phyloP scores from a whole-genome alignment of 176 grass and related monocot genomes.

The Phoenix roebelenii region DNA sequence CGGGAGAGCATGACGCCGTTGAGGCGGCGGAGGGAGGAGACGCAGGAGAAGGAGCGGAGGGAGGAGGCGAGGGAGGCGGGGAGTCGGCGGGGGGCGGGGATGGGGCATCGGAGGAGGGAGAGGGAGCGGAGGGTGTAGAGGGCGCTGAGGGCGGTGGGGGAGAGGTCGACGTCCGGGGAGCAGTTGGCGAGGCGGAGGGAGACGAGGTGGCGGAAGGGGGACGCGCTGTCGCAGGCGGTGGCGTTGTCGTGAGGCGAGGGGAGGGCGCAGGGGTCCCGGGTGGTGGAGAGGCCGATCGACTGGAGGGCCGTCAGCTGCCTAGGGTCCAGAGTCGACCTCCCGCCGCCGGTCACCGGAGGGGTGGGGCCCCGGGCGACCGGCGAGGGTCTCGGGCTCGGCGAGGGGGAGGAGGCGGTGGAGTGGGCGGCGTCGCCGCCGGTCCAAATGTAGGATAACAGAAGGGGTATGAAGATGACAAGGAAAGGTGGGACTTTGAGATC shows the following conservation, averaged over 20 bases:
- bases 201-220: constrained; percentile 59
- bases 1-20: constrained; percentile 63
- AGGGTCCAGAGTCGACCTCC: constrained; percentile 47
- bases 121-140: constrained; percentile 54
- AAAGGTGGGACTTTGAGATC: background rate
- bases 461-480: background rate
- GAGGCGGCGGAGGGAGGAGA: constrained; percentile 51
- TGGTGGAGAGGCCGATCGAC: constrained; percentile 44
- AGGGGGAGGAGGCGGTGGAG: background rate
- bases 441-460: background rate
- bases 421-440: background rate
- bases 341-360: background rate
- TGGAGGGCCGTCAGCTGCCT: constrained; percentile 60
- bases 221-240: constrained; percentile 51
- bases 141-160: constrained; percentile 44
- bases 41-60: constrained; percentile 59
- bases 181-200: constrained; percentile 72
- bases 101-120: constrained; percentile 47
- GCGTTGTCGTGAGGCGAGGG: constrained; percentile 15
- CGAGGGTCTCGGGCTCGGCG: background rate
- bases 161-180: constrained; percentile 61
- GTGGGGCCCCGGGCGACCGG: too few relatives aligned
- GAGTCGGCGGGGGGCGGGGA: constrained; percentile 38
- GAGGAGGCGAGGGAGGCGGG: constrained; percentile 36
- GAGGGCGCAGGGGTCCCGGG: constrained; percentile 40